Evolutionary conservation across 192 early-diverging fungal species (phyloP).

Genomic region (Lunasporangiospora selenospora): DNA sequence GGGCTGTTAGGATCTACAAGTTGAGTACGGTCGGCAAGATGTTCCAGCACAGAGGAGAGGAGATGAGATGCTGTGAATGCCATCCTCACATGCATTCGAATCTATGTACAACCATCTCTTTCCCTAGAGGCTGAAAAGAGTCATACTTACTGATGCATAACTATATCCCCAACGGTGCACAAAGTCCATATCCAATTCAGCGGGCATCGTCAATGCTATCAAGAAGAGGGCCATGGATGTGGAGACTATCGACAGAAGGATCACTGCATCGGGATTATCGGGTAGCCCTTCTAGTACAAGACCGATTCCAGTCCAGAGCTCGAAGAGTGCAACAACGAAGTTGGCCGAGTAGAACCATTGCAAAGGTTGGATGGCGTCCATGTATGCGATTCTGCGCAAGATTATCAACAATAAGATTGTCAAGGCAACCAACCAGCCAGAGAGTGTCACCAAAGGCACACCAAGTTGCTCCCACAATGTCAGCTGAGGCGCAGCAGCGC

Average conservation of each 20-base stretch:
- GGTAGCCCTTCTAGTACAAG: constrained; percentile 2
- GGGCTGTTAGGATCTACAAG: too few species aligned
- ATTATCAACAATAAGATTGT: constrained; percentile 7
- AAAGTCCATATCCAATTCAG: constrained; percentile 44
- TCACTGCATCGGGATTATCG: constrained; percentile 15
- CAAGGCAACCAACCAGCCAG: constrained; percentile 19
- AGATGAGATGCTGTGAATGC: too few species aligned
- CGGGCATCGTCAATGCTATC: constrained; percentile 37
- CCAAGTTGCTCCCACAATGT: constrained; percentile 12
- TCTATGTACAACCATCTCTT: too few species aligned
- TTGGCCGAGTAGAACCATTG: constrained; percentile 42
- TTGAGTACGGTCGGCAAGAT: too few species aligned
- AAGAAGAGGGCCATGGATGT: constrained; percentile 6
- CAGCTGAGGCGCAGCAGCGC: constrained; percentile 4
- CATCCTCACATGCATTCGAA: too few species aligned
- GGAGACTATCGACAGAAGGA: constrained; percentile 9
- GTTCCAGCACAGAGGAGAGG: too few species aligned
- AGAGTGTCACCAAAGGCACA: constrained; percentile 12
- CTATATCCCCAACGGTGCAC: constrained; percentile 40
- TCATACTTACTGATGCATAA: constrained; percentile 46
- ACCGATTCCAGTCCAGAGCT: constrained; percentile 28
- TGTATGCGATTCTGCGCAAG: constrained; percentile 23
- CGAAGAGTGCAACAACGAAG: constrained; percentile 2
- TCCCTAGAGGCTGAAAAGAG: too few species aligned
- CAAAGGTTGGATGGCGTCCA: constrained; percentile 29